Evolutionary conservation across 768 basidiomycete genomes (phyloP).

Genomic region (Leccinum uliginosum): DNA sequence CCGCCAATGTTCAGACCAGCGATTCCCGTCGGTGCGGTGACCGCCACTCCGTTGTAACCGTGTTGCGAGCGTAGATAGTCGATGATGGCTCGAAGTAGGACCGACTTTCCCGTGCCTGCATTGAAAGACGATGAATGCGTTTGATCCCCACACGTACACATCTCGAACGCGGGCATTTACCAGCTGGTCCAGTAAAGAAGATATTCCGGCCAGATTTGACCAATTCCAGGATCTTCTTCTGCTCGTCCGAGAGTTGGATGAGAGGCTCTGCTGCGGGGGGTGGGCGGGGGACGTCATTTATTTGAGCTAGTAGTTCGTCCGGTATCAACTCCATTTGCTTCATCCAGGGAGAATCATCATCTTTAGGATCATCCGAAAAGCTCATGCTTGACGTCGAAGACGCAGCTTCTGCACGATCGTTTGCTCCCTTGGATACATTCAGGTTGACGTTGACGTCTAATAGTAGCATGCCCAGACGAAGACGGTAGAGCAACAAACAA

Average conservation of each 20-base stretch:
- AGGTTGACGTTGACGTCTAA: constrained; percentile 20
- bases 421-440: constrained; percentile 12
- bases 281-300: neutral
- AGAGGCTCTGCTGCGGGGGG: constrained; percentile 4
- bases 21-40: constrained; percentile 65
- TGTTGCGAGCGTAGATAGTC: constrained; percentile 30
- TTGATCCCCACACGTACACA: too few species aligned
- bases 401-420: neutral
- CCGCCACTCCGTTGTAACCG: constrained; percentile 35
- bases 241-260: constrained; percentile 36
- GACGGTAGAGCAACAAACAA: neutral
- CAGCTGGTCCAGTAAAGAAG: constrained; percentile 76
- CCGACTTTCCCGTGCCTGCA: constrained; percentile 67
- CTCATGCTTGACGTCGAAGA: constrained; percentile 8
- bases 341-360: neutral
- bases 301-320: neutral
- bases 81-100: constrained; percentile 63
- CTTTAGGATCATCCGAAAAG: neutral
- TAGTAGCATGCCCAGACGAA: neutral
- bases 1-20: constrained; percentile 73
- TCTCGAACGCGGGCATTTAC: constrained; percentile 29
- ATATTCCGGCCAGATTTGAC: constrained; percentile 55
- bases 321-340: neutral
- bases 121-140: constrained; percentile 1
- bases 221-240: constrained; percentile 36